phyloP scores from a whole-genome alignment of 2,329 filamentous ascomycete species.

The Curvularia verruculosa region DNA sequence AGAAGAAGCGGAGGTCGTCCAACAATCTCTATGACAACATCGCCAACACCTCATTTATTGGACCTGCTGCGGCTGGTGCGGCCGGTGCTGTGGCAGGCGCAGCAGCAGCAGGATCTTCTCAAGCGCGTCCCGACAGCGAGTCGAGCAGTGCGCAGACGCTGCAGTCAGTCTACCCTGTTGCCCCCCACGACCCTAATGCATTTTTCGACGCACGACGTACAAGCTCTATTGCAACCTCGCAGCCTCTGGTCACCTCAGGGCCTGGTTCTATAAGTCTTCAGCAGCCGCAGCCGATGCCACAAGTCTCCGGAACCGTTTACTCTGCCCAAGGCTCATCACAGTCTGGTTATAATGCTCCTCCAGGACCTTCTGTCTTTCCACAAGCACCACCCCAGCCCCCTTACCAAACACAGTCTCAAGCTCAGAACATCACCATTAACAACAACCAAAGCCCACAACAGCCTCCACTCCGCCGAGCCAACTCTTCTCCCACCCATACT shows the following conservation, averaged over 20 bases:
- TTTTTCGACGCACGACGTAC: conserved; percentile 64
- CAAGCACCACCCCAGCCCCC: conserved; percentile 28
- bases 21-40: conserved; percentile 45
- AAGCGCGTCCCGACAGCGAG: conserved; percentile 55
- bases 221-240: conserved; percentile 55
- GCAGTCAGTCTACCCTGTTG: conserved; percentile 70
- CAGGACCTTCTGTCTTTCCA: conserved; percentile 51
- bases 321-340: conserved; percentile 52
- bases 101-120: conserved; percentile 55
- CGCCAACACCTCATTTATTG: conserved; percentile 47
- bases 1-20: conserved; percentile 49
- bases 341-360: conserved; percentile 50
- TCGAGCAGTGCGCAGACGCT: conserved; percentile 57
- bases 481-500: conserved; percentile 55
- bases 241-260: conserved; percentile 41
- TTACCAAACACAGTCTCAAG: conserved; percentile 28
- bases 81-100: conserved; percentile 45
- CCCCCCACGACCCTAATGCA: conserved; percentile 66
- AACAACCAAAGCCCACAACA: conserved; percentile 21
- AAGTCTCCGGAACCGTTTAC: conserved; percentile 73
- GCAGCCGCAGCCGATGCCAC: conserved; percentile 80
- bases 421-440: conserved; percentile 28
- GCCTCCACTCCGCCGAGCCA: conserved; percentile 49
- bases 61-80: conserved; percentile 49
- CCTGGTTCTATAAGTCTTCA: conserved; percentile 70